phyloP scores from a whole-genome alignment of 148 eudicot species.

The Gaultheria prostrata region DNA sequence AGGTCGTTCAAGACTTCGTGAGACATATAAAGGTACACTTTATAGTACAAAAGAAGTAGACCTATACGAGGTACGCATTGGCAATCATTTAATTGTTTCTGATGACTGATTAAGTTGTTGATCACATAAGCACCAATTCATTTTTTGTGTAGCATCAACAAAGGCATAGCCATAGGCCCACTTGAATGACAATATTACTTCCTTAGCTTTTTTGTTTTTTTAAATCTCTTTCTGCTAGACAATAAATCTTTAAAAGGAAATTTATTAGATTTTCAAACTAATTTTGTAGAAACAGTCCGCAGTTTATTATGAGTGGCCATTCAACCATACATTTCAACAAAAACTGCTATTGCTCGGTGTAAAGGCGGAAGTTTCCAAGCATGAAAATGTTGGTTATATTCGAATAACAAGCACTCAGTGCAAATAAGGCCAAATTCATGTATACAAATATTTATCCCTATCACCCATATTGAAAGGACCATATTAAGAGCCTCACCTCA shows the following conservation, averaged over 20 bases:
- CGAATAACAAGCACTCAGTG: not conserved
- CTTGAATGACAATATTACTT: not conserved
- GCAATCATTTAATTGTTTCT: not conserved
- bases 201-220: not conserved
- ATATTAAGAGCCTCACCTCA: constrained; percentile 21
- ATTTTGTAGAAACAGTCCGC: not conserved
- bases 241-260: not conserved
- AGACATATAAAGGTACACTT: not conserved
- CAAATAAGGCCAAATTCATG: not conserved
- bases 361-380: not conserved
- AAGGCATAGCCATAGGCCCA: not conserved
- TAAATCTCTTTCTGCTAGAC: not conserved
- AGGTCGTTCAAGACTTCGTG: not conserved
- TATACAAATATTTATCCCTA: not conserved
- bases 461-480: not conserved
- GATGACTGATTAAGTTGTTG: not conserved
- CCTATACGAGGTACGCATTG: not conserved
- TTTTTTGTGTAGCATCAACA: not conserved
- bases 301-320: not conserved
- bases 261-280: not conserved
- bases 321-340: not conserved
- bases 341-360: not conserved
- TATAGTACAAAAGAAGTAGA: not conserved
- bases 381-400: not conserved
- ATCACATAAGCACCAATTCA: not conserved